Percentiles rank a stretch among this genome's conserved stretches.
Evolutionary conservation across 805 yeast genomes (phyloP).

Genomic region (Sugiyamaella marilandica): DNA sequence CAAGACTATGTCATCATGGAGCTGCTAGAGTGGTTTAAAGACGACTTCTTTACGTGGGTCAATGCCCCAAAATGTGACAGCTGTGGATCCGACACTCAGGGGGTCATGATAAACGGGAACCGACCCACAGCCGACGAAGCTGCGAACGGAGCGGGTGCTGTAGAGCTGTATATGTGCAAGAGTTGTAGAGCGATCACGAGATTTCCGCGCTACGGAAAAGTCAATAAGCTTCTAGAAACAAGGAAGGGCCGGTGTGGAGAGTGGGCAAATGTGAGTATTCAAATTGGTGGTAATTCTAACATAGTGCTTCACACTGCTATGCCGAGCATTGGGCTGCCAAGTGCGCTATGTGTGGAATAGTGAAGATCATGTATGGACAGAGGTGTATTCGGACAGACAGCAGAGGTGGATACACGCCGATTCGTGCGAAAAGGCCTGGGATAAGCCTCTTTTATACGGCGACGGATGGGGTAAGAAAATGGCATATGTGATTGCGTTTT

Average conservation of each 20-base stretch:
- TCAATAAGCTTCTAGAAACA: conserved; percentile 54
- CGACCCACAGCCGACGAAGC: conserved; percentile 45
- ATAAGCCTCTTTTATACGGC: conserved; percentile 71
- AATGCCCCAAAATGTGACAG: conserved; percentile 57
- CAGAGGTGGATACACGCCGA: conserved; percentile 81
- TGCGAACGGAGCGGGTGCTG: conserved; percentile 47
- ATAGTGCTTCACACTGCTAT: conserved; percentile 59
- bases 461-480: conserved; percentile 90
- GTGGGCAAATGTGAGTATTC: conserved; percentile 66
- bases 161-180: conserved; percentile 62
- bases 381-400: conserved; percentile 59
- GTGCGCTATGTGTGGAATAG: conserved; percentile 78
- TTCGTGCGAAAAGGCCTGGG: conserved; percentile 80
- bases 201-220: conserved; percentile 76
- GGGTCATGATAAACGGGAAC: conserved; percentile 31
- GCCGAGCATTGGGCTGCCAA: conserved; percentile 60
- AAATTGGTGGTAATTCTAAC: no score
- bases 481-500: conserved; percentile 79
- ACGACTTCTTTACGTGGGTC: conserved; percentile 80
- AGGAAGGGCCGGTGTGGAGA: conserved; percentile 89
- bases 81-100: conserved; percentile 39
- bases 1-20: conserved; percentile 57
- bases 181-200: conserved; percentile 45
- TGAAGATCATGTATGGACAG: conserved; percentile 98
- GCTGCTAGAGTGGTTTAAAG: conserved; percentile 63